Base-by-base conservation (phyloP, 2,329 filamentous ascomycete species). In the Colletotrichum camelliae region DNA sequence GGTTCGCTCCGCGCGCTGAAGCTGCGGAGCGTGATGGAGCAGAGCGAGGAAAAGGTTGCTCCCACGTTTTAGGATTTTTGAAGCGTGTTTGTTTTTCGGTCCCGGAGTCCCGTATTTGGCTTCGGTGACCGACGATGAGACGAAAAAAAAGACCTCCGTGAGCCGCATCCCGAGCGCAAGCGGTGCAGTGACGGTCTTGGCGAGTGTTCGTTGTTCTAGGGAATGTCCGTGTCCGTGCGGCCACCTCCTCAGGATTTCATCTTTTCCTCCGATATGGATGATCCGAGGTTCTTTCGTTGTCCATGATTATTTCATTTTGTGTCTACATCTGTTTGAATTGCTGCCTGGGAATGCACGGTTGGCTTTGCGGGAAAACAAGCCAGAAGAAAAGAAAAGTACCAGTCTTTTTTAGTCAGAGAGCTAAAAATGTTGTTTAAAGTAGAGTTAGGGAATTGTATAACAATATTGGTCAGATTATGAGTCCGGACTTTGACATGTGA, bases 1-100 rank as follows among this genome's bases (percentile, higher is more conserved):
- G 73, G 77, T 7, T 80, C 78, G 12, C 31, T 80, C 55, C 74
- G 78, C 62, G 74, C 78, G 8, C 77, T 80, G 39, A 80, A 79
- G 65, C 70, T 80, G 35, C 71, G 70, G 35, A 66, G 72, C 43
- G 60, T 76, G 33, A 70, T 69, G 52, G 74, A 72, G 33, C 68
- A 75, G 31, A 75, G 66, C n/a, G 78, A 80, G 31, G 70, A 74
- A 18, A 70, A 31, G 37, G 55, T 74, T 33, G 66, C 71, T 7
- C 74, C 74, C 18, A 74, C 74, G 60, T 74, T 76, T 76, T 70
- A 52, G 43, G 52, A 75, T 24, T 60, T 61, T 61, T 43, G 31
- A 16, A 24, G 29, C n/a, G 35, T 37, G 43, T 52, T 52, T 2
- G 43, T 52, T 2, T 52, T 52, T 21, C 43, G 43, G 43, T 52